Base-by-base conservation (phyloP, 345 rosid species). In the Ceriops tagal region DNA sequence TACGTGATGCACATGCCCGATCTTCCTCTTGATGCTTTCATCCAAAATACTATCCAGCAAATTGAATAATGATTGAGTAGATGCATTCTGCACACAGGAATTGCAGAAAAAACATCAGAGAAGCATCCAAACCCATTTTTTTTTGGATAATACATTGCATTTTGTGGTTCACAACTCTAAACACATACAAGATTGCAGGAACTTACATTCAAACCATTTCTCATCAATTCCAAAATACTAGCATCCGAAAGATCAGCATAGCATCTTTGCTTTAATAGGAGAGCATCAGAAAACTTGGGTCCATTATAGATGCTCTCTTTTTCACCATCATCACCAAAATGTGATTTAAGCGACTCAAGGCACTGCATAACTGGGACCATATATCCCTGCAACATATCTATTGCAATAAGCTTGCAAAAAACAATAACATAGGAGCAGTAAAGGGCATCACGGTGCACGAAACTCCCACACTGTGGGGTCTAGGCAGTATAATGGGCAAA, bases 1-100 rank as follows among this genome's bases (percentile, higher is more conserved):
- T 84, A 95, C 97, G 71, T 90, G 85, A 75, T 87, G 83, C 58
- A 87, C 65, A 52, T 85, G 88, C 64, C 88, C 89, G 71, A 83
- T 84, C 82, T 84, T 86, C 71, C 83, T 88, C 78, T 83, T 88
- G 56, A 82, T 65, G 73, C 83, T 82, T 71, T 85, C 99, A 71
- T 87, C 93, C 76, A 95, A 77, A 76, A 92, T 83, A 77, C 68
- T 77, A 62, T 81, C 85, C 75, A 86, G 80, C 52, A 82, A 75
- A 73, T 77, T 80, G 78, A 90, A 92, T 66, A 95, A 86, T 62
- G 84, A 79, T 74, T 78, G 85, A 66, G 90, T 90, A 24, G 99
- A 79, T 62, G 86, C 86, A 75, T 80, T 86, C 98, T 92, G 91
- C 74, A 63, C 69, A 51, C 73, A 60, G 27, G 56, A 80, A 70